Percentiles rank a stretch among this genome's conserved stretches.
These are phyloP conservation scores for Fraxinus angustifolia DNA, from an alignment of 305 asterid genomes.

Conservation along the genomic window DNA sequence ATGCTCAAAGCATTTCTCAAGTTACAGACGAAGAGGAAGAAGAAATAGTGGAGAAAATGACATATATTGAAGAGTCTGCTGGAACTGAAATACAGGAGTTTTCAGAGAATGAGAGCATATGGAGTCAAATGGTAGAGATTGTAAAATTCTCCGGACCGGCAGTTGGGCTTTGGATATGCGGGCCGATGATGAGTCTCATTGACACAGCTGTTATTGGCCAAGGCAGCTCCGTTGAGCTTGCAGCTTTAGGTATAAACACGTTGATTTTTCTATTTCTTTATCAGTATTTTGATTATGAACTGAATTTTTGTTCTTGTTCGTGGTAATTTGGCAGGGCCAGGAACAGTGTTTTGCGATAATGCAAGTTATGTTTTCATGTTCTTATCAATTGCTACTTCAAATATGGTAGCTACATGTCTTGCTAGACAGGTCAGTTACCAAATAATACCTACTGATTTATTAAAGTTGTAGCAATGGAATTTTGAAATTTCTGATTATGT, in stretches of 20 bases:
- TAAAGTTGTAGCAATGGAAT: not conserved
- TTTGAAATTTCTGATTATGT: not conserved
- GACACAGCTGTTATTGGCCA: constrained; percentile 94
- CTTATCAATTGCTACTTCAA: constrained; percentile 91
- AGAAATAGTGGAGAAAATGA: constrained; percentile 31
- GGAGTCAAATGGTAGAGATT: constrained; percentile 74
- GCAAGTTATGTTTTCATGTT: constrained; percentile 86
- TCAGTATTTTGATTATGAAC: not conserved
- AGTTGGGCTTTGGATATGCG: constrained; percentile 86
- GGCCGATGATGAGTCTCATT: constrained; percentile 90
- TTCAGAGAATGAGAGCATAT: constrained; percentile 53
- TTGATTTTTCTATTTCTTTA: not conserved
- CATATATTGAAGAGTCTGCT: constrained; percentile 17
- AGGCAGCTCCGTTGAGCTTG: constrained; percentile 84
- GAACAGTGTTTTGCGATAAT: constrained; percentile 83
- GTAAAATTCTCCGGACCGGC: constrained; percentile 94
- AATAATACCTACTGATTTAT: not conserved
- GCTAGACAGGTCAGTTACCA: constrained; percentile 62
- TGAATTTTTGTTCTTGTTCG: not conserved
- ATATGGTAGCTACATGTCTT: constrained; percentile 88
- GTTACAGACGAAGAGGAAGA: constrained; percentile 35
- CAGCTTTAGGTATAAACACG: constrained; percentile 64
- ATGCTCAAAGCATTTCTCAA: constrained; percentile 23
- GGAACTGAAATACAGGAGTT: constrained; percentile 31
- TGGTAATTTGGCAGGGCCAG: constrained; percentile 65